phyloP scores from a whole-genome alignment of 1,139 yeast species.

The Spathaspora sp. region DNA sequence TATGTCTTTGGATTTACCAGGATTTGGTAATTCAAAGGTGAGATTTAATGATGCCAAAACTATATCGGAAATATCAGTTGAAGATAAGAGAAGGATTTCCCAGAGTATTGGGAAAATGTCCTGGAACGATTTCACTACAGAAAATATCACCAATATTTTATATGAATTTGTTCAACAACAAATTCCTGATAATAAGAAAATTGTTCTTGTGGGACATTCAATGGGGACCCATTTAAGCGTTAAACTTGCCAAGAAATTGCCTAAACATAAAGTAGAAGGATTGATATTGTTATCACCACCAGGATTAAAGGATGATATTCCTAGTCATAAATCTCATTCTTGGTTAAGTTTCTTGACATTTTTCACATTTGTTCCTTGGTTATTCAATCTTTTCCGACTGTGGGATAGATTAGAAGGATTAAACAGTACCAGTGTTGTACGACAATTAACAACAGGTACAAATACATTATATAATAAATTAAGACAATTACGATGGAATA shows the following conservation, averaged over 20 bases:
- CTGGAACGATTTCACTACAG: slow-evolving; percentile 48
- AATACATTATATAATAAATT: slow-evolving; percentile 43
- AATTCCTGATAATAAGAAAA: slow-evolving; percentile 42
- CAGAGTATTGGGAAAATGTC: slow-evolving; percentile 31
- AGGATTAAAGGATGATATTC: slow-evolving; percentile 33
- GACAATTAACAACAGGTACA: slow-evolving; percentile 45
- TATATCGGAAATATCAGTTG: slow-evolving; percentile 23
- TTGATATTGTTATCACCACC: slow-evolving; percentile 58
- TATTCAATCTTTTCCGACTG: slow-evolving; percentile 56
- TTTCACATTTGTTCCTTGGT: slow-evolving; percentile 44
- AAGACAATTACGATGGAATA: slow-evolving; percentile 69
- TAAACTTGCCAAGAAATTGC: slow-evolving; percentile 46
- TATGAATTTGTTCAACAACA: slow-evolving; percentile 38
- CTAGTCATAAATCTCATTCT: not conserved
- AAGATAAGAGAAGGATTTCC: slow-evolving; percentile 30
- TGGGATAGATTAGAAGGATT: slow-evolving; percentile 67
- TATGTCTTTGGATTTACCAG: slow-evolving; percentile 68
- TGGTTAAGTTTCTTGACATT: slow-evolving; percentile 18
- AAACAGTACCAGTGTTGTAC: slow-evolving; percentile 52
- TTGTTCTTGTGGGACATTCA: slow-evolving; percentile 71
- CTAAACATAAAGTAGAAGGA: slow-evolving; percentile 42
- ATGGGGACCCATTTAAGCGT: slow-evolving; percentile 67
- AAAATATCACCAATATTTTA: slow-evolving; percentile 46
- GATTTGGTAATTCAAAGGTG: slow-evolving; percentile 60
- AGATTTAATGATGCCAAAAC: slow-evolving; percentile 19